Conservation (phyloP, 2,329 filamentous ascomycete genomes). For the Curvularia spicifera region DNA sequence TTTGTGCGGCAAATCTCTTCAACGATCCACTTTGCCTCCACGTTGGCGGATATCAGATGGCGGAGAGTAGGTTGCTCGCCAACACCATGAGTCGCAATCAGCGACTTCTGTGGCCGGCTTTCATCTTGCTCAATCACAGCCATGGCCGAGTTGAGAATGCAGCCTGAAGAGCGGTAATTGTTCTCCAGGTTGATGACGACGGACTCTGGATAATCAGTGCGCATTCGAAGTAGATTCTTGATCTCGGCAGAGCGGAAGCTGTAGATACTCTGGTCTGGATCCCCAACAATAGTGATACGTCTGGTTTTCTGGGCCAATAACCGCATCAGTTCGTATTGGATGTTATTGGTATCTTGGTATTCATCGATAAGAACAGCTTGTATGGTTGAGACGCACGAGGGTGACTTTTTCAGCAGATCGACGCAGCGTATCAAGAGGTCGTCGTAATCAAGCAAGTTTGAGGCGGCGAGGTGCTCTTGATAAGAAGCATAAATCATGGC, state of each 20-base stretch:
- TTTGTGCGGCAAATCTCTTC: constrained; percentile 76
- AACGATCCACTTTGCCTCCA: constrained; percentile 88
- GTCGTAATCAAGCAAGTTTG: constrained; percentile 91
- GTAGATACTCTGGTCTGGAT: constrained; percentile 98
- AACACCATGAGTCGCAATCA: constrained; percentile 79
- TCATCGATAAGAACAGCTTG: constrained; percentile 94
- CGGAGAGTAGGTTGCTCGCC: constrained; percentile 83
- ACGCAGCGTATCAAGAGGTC: constrained; percentile 86
- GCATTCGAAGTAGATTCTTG: constrained; percentile 81
- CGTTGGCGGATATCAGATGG: constrained; percentile 69
- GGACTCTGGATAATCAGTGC: constrained; percentile 76
- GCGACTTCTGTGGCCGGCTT: constrained; percentile 76
- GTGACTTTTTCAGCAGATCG: constrained; percentile 74
- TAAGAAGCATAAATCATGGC: constrained; percentile 75
- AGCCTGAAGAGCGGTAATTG: constrained; percentile 90
- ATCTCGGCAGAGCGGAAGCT: constrained; percentile 94
- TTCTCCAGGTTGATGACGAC: constrained; percentile 86
- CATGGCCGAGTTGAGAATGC: constrained; percentile 80
- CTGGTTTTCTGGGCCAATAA: constrained; percentile 75
- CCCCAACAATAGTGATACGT: constrained; percentile 92
- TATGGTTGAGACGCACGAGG: constrained; percentile 85
- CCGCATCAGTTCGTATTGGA: constrained; percentile 94
- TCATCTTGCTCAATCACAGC: constrained; percentile 90
- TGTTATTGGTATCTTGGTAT: constrained; percentile 94
- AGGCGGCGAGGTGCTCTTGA: constrained; percentile 72